Conservation (phyloP, 2,329 filamentous ascomycete species). For the Pestalotiopsis sp. region DNA sequence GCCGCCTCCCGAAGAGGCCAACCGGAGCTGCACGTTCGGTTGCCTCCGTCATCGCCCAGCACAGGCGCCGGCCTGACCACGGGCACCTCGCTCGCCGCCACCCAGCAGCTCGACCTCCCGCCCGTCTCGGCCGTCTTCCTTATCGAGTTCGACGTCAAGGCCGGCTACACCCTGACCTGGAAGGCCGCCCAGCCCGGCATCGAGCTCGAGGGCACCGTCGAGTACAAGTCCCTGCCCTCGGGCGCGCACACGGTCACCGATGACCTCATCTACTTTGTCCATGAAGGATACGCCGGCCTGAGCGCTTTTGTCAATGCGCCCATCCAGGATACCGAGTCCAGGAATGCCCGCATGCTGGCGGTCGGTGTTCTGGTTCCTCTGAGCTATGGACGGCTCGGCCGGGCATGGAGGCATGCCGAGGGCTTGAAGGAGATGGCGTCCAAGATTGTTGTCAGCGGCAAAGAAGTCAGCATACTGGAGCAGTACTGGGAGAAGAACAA, state of each 20-base stretch:
- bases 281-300: constrained; percentile 80
- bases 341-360: constrained; percentile 90
- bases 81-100: constrained; percentile 29
- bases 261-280: constrained; percentile 93
- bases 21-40: constrained; percentile 34
- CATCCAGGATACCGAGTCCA: constrained; percentile 73
- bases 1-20: constrained; percentile 36
- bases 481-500: constrained; percentile 77
- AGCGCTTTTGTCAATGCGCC: constrained; percentile 89
- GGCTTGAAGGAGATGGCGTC: constrained; percentile 73
- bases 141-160: constrained; percentile 90
- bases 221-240: constrained; percentile 95
- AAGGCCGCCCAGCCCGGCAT: constrained; percentile 72
- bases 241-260: constrained; percentile 86
- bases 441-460: constrained; percentile 66
- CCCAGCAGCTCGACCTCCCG: constrained; percentile 49
- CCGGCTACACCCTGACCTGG: constrained; percentile 91
- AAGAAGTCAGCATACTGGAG: constrained; percentile 67
- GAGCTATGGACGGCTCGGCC: constrained; percentile 81
- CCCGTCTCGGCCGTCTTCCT: constrained; percentile 81
- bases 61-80: constrained; percentile 9
- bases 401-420: constrained; percentile 86
- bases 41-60: constrained; percentile 21
- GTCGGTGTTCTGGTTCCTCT: constrained; percentile 87
- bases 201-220: constrained; percentile 82